A percentile compares a stretch with the other conserved stretches of the same genome.
Evolutionary conservation across 2,329 filamentous ascomycete species (phyloP).

Genomic region (Fusarium pseudocircinatum): DNA sequence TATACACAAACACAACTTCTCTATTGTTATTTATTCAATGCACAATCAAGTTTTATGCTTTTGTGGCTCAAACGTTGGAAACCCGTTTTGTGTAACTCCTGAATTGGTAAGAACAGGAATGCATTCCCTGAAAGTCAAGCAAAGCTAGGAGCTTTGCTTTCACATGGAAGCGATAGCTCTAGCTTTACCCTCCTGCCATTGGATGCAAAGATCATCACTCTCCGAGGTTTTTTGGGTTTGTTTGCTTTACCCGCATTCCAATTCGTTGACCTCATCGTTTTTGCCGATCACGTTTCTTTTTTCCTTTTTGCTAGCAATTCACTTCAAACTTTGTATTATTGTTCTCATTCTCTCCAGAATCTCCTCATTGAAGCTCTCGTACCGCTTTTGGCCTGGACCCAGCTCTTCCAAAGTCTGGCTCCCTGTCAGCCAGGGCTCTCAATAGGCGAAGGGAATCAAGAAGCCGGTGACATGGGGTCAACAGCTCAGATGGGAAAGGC

Average conservation of each 20-base stretch:
- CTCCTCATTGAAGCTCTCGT: conserved; percentile 14
- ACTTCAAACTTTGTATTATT: neutral
- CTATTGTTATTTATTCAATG: neutral
- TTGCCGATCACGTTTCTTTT: neutral
- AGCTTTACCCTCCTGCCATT: conserved; percentile 22
- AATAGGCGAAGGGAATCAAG: conserved; percentile 15
- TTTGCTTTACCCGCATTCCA: conserved; percentile 4
- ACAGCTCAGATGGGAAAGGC: conserved; percentile 1
- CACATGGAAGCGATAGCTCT: conserved; percentile 19
- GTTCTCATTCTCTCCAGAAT: neutral
- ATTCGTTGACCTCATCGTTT: conserved; percentile 19
- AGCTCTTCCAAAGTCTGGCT: conserved; percentile 13
- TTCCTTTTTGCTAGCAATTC: neutral
- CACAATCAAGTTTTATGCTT: conserved; percentile 7
- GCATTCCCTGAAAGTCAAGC: neutral
- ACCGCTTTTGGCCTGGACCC: conserved; percentile 16
- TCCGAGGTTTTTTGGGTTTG: neutral
- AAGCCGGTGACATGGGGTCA: conserved; percentile 21
- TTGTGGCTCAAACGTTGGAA: conserved; percentile 15
- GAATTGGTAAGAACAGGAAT: conserved; percentile 4
- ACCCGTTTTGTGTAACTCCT: conserved; percentile 19
- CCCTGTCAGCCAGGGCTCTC: conserved; percentile 23
- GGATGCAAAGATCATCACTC: conserved; percentile 30
- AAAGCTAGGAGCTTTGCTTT: conserved; percentile 1
- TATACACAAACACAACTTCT: neutral